Evolutionary conservation across 371 early-diverging fungal genomes (phyloP).

Genomic region (Rhizopus stolonifer): DNA sequence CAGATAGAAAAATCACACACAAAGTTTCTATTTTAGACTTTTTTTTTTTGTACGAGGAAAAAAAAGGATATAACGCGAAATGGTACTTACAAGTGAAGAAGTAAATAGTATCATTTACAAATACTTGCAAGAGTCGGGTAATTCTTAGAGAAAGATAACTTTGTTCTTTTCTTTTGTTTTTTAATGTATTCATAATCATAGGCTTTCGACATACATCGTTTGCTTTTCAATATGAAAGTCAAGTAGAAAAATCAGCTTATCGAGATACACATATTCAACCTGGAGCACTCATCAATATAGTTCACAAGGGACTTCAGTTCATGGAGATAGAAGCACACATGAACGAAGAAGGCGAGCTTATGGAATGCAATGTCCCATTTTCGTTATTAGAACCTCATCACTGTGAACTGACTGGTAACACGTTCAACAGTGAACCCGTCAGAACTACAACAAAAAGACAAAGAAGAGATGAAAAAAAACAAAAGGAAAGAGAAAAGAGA

Average conservation of each 20-base stretch:
- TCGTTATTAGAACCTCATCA: conserved; percentile 72
- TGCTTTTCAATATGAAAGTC: conserved; percentile 88
- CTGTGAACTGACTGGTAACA: conserved; percentile 52
- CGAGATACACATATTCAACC: conserved; percentile 73
- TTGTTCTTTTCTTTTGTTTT: too few species aligned
- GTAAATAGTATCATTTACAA: conserved; percentile 90
- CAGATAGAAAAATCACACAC: not conserved
- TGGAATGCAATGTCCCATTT: conserved; percentile 75
- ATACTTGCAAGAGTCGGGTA: conserved; percentile 89
- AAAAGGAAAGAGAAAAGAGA: conserved; percentile 53
- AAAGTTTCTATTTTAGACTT: not conserved
- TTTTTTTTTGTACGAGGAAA: not conserved
- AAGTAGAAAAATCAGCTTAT: conserved; percentile 69
- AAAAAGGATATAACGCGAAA: conserved; percentile 13
- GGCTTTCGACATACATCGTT: conserved; percentile 92
- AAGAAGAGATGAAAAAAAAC: conserved; percentile 50
- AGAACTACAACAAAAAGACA: conserved; percentile 42
- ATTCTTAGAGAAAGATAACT: too few species aligned
- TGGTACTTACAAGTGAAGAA: conserved; percentile 83
- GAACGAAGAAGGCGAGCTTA: conserved; percentile 77
- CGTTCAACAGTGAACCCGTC: conserved; percentile 20
- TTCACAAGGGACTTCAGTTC: conserved; percentile 94
- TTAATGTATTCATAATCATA: conserved; percentile 18
- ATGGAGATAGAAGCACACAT: conserved; percentile 86
- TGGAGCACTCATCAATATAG: conserved; percentile 82